phyloP scores from a whole-genome alignment of 2,329 filamentous ascomycete species.

The Cercospora sp. region DNA sequence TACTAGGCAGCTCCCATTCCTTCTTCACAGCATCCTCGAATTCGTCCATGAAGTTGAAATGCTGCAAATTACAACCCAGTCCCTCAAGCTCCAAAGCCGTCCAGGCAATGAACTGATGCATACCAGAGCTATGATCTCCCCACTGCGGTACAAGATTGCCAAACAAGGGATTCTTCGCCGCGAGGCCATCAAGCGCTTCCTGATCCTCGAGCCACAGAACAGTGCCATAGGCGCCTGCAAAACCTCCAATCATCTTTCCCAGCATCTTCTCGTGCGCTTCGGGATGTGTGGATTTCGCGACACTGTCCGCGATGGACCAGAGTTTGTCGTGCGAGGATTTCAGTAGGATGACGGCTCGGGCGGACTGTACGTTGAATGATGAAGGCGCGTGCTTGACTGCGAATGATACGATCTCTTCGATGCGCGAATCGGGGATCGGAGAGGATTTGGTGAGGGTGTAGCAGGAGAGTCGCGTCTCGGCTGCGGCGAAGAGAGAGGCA shows the following conservation, averaged over 20 bases:
- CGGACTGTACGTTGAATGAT: constrained; percentile 84
- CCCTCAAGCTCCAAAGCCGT: constrained; percentile 36
- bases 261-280: constrained; percentile 60
- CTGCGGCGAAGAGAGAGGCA: constrained; percentile 33
- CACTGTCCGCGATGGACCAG: constrained; percentile 65
- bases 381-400: constrained; percentile 69
- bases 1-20: constrained; percentile 65
- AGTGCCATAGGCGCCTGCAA: constrained; percentile 72
- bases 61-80: constrained; percentile 36
- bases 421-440: constrained; percentile 67
- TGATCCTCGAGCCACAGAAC: constrained; percentile 43
- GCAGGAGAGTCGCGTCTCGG: constrained; percentile 34
- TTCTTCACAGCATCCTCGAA: constrained; percentile 28
- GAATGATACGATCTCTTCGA: constrained; percentile 61
- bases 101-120: constrained; percentile 32
- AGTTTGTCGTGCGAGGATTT: constrained; percentile 80
- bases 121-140: constrained; percentile 53
- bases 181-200: constrained; percentile 16
- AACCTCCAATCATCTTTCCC: constrained; percentile 53
- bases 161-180: constrained; percentile 24
- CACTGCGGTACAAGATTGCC: constrained; percentile 22
- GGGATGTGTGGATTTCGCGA: constrained; percentile 66
- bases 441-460: constrained; percentile 54
- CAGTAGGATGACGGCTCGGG: constrained; percentile 74
- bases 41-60: constrained; percentile 34